Percentiles rank a stretch among this genome's conserved stretches.
Conservation (phyloP, 148 eudicot genomes). For the Limonium bicolor region DNA sequence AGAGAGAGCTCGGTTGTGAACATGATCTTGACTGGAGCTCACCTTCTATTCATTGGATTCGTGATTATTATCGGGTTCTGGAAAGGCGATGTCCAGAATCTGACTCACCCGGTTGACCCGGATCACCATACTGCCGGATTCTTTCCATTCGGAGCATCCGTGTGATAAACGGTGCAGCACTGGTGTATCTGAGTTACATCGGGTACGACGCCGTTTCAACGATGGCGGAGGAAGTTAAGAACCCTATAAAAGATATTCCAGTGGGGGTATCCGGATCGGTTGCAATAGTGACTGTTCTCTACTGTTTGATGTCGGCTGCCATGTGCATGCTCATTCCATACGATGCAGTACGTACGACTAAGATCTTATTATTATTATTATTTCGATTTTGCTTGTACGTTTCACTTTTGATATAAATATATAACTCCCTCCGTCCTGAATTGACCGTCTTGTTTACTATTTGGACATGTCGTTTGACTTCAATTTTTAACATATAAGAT, state of each 20-base stretch:
- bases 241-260: slow-evolving; percentile 74
- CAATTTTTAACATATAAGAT: no score
- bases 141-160: slow-evolving; percentile 56
- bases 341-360: no score
- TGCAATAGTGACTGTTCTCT: slow-evolving; percentile 54
- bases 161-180: slow-evolving; percentile 72
- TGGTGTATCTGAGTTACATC: slow-evolving; percentile 80
- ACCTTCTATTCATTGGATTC: slow-evolving; percentile 58
- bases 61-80: slow-evolving; percentile 61
- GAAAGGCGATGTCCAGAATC: slow-evolving; percentile 53
- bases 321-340: slow-evolving; percentile 90
- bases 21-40: slow-evolving; percentile 49
- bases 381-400: no score
- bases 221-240: slow-evolving; percentile 78
- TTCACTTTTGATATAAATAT: no score
- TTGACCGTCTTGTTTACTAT: no score
- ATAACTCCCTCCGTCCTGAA: no score
- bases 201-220: slow-evolving; percentile 97
- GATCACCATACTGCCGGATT: slow-evolving; percentile 39
- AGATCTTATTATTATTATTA: no score
- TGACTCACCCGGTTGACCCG: slow-evolving; percentile 44
- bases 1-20: slow-evolving; percentile 75
- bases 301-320: slow-evolving; percentile 86
- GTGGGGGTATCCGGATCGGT: slow-evolving; percentile 89
- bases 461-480: no score